Conservation (phyloP, 2,329 filamentous ascomycete species). For the Colletotrichum destructivum region DNA sequence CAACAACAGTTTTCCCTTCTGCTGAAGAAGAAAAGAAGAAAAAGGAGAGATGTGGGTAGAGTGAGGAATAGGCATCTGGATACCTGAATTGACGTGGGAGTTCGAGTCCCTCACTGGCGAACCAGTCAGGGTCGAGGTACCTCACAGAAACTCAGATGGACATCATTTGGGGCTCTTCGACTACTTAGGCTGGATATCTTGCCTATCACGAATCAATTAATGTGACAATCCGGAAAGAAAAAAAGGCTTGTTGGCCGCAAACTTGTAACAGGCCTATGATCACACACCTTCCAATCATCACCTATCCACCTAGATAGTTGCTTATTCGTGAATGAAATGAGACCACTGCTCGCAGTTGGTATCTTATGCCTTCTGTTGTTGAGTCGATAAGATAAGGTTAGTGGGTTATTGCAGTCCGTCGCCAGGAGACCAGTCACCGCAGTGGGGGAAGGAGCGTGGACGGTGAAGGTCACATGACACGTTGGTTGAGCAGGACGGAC, state of each 20-base stretch:
- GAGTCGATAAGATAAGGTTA: constrained; percentile 34
- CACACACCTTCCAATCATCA: too few species aligned
- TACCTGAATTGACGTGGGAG: not conserved
- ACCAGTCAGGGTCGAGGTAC: constrained; percentile 12
- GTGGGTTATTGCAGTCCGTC: not conserved
- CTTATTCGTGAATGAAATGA: not conserved
- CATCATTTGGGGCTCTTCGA: constrained; percentile 16
- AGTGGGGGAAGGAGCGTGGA: too few species aligned
- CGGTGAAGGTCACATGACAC: constrained; percentile 17
- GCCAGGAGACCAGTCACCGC: not conserved
- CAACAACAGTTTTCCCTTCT: too few species aligned
- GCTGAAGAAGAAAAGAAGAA: not conserved
- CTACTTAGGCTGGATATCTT: not conserved
- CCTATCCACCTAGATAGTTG: not conserved
- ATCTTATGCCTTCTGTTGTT: not conserved
- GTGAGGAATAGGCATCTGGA: too few species aligned
- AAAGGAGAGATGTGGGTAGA: not conserved
- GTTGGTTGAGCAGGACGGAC: not conserved
- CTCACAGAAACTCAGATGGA: constrained; percentile 10
- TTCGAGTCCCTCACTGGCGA: constrained; percentile 1
- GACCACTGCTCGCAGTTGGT: not conserved
- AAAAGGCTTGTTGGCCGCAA: not conserved
- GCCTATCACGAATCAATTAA: not conserved
- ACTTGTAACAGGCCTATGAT: not conserved
- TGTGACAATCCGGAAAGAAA: not conserved